A percentile compares a stretch with the other conserved stretches of the same genome.
These are phyloP conservation scores for Phytopythium chamaehyphon DNA, from an alignment of 352 stramenopile species.

Conservation along the genomic window DNA sequence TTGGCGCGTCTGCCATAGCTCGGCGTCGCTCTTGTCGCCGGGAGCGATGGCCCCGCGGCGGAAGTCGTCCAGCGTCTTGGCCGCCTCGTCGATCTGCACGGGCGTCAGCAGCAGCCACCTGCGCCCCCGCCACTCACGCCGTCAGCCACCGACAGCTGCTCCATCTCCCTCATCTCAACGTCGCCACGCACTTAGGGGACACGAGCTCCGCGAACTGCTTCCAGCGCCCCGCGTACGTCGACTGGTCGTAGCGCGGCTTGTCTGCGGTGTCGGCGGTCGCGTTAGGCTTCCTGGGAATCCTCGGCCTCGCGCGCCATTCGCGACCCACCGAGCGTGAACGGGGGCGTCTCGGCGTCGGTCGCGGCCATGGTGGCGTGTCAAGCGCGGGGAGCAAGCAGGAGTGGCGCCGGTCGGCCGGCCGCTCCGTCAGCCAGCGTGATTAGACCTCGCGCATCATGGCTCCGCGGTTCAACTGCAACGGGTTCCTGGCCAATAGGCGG, in stretches of 20 bases:
- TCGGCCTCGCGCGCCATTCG: neutral
- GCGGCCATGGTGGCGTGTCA: neutral
- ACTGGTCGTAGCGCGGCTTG: constrained; percentile 78
- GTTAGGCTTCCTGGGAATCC: no score
- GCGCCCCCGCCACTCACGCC: constrained; percentile 1
- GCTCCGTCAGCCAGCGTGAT: no score
- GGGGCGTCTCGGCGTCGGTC: constrained; percentile 21
- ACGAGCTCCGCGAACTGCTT: constrained; percentile 84
- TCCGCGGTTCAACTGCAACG: neutral
- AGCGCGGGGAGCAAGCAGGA: no score
- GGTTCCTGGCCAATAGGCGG: neutral
- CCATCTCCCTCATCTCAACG: neutral
- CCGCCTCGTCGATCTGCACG: constrained; percentile 56
- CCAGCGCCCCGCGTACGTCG: constrained; percentile 82
- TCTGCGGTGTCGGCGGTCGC: constrained; percentile 38
- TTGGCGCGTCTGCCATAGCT: constrained; percentile 76
- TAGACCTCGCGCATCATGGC: no score
- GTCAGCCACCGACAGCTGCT: neutral
- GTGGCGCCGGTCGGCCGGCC: no score
- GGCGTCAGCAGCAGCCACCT: constrained; percentile 70
- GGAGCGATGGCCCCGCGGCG: constrained; percentile 42
- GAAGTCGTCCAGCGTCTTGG: constrained; percentile 49
- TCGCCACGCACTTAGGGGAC: constrained; percentile 47
- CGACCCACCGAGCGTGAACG: constrained; percentile 23
- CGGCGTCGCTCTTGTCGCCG: constrained; percentile 43